Conservation (phyloP, 345 rosid species). For the Syzygium grande region DNA sequence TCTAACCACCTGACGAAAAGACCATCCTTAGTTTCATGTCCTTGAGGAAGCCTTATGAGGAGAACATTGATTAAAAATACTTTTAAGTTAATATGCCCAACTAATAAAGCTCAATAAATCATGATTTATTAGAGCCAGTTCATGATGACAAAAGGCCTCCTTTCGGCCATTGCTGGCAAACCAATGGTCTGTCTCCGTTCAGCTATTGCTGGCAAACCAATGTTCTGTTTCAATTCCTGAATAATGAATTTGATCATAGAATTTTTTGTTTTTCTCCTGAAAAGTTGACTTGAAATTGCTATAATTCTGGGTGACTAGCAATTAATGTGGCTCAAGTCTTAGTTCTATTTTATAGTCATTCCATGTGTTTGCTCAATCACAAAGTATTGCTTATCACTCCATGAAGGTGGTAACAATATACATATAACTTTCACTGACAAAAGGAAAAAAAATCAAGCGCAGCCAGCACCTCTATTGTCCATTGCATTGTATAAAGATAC, state of each 20-base stretch:
- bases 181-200: background rate
- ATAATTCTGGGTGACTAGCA: background rate
- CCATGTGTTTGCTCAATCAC: background rate
- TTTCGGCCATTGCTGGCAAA: background rate
- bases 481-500: background rate
- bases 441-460: background rate
- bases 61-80: background rate
- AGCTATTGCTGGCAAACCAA: background rate
- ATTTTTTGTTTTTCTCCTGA: background rate
- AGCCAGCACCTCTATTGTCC: background rate
- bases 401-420: background rate
- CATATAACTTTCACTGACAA: background rate
- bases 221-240: background rate
- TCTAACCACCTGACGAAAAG: slow-evolving; percentile 78
- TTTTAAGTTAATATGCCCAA: background rate
- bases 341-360: background rate
- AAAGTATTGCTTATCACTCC: background rate
- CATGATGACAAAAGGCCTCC: background rate
- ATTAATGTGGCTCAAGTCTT: background rate
- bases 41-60: background rate
- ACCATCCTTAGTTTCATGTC: slow-evolving; percentile 2
- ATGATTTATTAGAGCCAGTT: background rate
- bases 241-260: background rate
- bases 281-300: background rate
- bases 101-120: background rate